Percentiles rank a stretch among this genome's conserved stretches.
These are phyloP conservation scores for Scytalidium lignicola DNA, from an alignment of 2,329 filamentous ascomycete species.

Conservation along the genomic window DNA sequence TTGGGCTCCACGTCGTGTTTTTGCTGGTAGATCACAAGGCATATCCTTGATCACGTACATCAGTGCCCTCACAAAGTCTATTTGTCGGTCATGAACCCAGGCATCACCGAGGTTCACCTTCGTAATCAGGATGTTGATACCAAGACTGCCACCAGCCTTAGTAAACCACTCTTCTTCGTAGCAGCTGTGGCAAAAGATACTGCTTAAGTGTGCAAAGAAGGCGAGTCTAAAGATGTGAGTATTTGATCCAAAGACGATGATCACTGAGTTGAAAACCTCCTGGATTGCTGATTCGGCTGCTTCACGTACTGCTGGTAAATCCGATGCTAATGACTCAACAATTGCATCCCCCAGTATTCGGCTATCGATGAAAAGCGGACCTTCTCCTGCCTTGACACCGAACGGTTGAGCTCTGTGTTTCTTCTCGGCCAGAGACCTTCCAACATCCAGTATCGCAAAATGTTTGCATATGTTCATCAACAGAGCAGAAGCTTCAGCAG, in stretches of 20 bases:
- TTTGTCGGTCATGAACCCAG: conserved; percentile 79
- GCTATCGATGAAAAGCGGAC: conserved; percentile 81
- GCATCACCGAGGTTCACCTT: conserved; percentile 76
- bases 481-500: conserved; percentile 69
- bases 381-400: conserved; percentile 80
- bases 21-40: conserved; percentile 87
- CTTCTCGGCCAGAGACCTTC: conserved; percentile 72
- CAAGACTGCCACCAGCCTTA: conserved; percentile 86
- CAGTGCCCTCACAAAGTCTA: conserved; percentile 84
- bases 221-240: conserved; percentile 68
- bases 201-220: conserved; percentile 79
- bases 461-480: conserved; percentile 80
- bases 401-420: conserved; percentile 77
- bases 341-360: conserved; percentile 83
- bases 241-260: conserved; percentile 72
- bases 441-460: conserved; percentile 85
- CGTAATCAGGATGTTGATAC: conserved; percentile 83
- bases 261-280: conserved; percentile 70
- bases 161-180: conserved; percentile 99
- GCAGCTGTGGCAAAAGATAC: conserved; percentile 87
- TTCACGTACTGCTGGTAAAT: conserved; percentile 73
- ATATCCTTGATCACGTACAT: conserved; percentile 99
- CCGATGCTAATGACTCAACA: conserved; percentile 83
- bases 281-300: conserved; percentile 75
- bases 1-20: conserved; percentile 78